Base-by-base conservation (phyloP, 345 rosid species). In the Brassica nigra region DNA sequence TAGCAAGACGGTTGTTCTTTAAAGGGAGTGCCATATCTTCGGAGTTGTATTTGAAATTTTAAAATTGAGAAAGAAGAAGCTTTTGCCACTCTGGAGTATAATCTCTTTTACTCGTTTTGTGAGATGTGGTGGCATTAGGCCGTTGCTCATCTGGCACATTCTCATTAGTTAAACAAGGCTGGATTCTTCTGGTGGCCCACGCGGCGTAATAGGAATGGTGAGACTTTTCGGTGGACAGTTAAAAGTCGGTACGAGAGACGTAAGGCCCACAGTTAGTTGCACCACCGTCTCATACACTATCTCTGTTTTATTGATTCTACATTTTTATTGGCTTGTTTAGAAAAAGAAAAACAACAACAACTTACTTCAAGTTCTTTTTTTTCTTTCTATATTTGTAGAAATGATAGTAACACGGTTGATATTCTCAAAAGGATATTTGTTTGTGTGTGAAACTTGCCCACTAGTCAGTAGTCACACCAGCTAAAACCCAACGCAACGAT, bases 21-120 rank as follows among this genome's bases (percentile, higher is more conserved):
- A 75, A 75, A 70, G 6, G 31, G 34, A 74, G 18, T 74, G 78
- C 65, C 70, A 68, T 79, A 67, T 73, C 69, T 61, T 33, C 23
- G 64, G 57, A 74, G 66, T 15, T 66, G 66, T 71, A 64, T 15
- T 70, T 9, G 6, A 4, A 18, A 20, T 6, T 4, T 28, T n/a
- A 6, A 20, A 68, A 44, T 2, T 9, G 66, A 71, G 37, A 30
- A 61, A 18, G 42, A 80, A 63, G 59, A 75, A 75, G 76, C 68
- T 80, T 80, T 75, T 36, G 83, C 75, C 76, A 75, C 76, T 70
- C 76, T 80, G 80, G 73, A 58, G 73, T 68, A 6, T 70, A 52
- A 76, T 74, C 36, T 57, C n/a, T 10, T 23, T 54, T 39, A 47
- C 5, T 14, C 12, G 54, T 6, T 18, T 42, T 6, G 31, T 68